Evolutionary conservation across 345 rosid genomes (phyloP), one percentile per base, ranked within the genome.

Genomic region (Balakata baccata): DNA sequence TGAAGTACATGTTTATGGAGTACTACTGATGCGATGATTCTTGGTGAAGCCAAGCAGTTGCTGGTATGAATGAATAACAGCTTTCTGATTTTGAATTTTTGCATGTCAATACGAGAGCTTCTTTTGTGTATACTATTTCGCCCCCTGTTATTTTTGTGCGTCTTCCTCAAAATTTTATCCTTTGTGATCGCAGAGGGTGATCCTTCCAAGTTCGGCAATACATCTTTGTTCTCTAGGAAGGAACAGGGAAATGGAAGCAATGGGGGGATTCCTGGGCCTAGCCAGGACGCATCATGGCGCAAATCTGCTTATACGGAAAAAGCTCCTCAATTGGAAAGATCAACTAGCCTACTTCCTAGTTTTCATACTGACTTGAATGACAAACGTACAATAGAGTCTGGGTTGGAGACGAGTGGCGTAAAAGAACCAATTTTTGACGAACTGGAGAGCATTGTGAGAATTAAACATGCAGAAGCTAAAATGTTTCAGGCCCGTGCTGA

Each of bases 401-500:
- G 82, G 58, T 43, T 85, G 75, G 83, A 74, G 66, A 87, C 85
- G 73, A 83, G 71, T 71, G 74, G 82, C 49, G 75, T 64, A 47
- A 83, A 87, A 74, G 91, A 86, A 72, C 89, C 90, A n/a, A 76
- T 85, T 74, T 89, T 91, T 12, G 98, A 91, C 52, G 99, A 95
- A 75, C 80, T 95, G 57, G 98, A 90, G 78, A 90, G 97, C 85
- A 87, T 94, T 13, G 85, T 90, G 72, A 87, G 88, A 80, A 88
- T 94, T 78, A 94, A 90, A 81, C 88, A 81, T 80, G 98, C 92
- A 54, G 98, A 92, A 80, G 94, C 95, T 12, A 85, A 84, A 71
- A 94, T 94, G 98, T 94, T 90, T 73, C 98, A 94, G 78, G 79
- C 86, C 11, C 91, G 90, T 56, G 93, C 97, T 13, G 97, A 94